phyloP scores from a whole-genome alignment of 257 asterid genomes.

The Fraxinus pennsylvanica region DNA sequence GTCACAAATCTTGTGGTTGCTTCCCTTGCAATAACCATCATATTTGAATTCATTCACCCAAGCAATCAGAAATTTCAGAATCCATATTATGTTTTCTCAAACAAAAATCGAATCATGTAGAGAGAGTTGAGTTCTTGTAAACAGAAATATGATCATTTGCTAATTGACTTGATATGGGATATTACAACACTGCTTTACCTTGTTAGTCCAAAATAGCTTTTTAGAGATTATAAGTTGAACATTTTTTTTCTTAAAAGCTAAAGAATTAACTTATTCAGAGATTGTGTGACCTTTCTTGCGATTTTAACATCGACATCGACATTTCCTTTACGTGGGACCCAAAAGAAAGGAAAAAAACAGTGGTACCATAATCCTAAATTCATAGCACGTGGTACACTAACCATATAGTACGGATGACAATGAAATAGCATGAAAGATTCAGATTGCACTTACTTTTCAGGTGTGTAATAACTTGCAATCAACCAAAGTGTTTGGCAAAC shows the following conservation, averaged over 20 bases:
- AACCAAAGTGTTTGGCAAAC: background rate
- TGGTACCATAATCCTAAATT: background rate
- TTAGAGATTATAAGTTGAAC: background rate
- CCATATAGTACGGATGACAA: background rate
- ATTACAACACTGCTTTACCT: background rate
- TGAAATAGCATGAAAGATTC: background rate
- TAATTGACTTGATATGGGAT: background rate
- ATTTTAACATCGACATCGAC: too few species aligned
- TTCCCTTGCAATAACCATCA: constrained; percentile 72
- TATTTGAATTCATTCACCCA: constrained; percentile 9
- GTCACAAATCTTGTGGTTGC: constrained; percentile 67
- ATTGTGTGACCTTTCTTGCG: too few species aligned
- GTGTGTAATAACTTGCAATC: background rate
- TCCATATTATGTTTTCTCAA: background rate
- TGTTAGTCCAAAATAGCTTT: background rate
- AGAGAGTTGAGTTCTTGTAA: background rate
- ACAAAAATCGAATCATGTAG: background rate
- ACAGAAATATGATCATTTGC: background rate
- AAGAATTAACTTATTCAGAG: too few species aligned
- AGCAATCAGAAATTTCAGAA: background rate
- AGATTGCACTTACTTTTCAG: background rate
- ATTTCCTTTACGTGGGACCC: background rate
- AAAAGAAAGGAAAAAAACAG: background rate
- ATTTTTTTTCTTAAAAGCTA: too few species aligned
- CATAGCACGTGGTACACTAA: background rate